Conservation (phyloP, 371 early-diverging fungal genomes). For the Haplosporangium sp. region DNA sequence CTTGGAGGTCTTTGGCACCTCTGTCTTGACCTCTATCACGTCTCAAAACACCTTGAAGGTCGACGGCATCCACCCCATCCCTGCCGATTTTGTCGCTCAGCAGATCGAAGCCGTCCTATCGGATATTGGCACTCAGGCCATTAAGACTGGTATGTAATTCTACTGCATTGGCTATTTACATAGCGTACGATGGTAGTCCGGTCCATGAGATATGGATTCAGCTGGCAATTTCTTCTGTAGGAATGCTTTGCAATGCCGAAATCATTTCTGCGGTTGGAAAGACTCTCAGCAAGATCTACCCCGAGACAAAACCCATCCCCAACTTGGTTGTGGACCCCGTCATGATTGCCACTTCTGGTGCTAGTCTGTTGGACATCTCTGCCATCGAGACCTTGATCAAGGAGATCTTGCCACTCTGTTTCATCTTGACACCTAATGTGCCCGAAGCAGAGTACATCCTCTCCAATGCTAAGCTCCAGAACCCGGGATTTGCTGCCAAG, state of each 20-base stretch:
- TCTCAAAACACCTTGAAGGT: constrained; percentile 88
- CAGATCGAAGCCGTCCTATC: constrained; percentile 78
- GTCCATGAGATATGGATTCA: no score
- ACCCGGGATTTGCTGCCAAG: constrained; percentile 4
- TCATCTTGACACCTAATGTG: constrained; percentile 82
- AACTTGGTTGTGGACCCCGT: constrained; percentile 86
- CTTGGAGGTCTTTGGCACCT: constrained; percentile 76
- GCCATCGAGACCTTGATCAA: constrained; percentile 68
- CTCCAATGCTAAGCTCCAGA: constrained; percentile 34
- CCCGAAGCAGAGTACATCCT: constrained; percentile 78
- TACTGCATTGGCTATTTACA: background rate
- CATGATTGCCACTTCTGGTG: constrained; percentile 85
- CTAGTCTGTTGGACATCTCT: constrained; percentile 68
- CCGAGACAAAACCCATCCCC: constrained; percentile 31
- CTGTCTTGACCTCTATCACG: constrained; percentile 82
- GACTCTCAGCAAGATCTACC: constrained; percentile 57
- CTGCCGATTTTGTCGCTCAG: constrained; percentile 72
- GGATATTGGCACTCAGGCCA: constrained; percentile 83
- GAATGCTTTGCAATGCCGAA: constrained; percentile 79
- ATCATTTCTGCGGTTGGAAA: constrained; percentile 69
- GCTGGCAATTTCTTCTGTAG: constrained; percentile 2
- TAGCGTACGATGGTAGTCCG: background rate
- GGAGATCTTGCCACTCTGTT: constrained; percentile 75
- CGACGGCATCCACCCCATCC: constrained; percentile 72
- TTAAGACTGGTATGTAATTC: constrained; percentile 72